A percentile compares a stretch with the other conserved stretches of the same genome.
phyloP scores from a whole-genome alignment of 1,139 yeast species.

The Kodamaea derodonti region DNA sequence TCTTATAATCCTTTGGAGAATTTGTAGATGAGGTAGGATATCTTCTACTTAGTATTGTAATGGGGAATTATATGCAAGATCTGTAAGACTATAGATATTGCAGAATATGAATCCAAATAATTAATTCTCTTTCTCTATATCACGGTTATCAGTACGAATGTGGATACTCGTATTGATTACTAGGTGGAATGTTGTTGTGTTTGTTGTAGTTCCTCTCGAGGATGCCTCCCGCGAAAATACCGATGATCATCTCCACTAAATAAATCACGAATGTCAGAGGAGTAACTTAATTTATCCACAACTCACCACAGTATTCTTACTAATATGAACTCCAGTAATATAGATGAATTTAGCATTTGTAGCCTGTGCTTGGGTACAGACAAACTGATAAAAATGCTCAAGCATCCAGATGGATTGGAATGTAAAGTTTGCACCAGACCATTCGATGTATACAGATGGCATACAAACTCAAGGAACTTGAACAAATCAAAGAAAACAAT shows the following conservation, averaged over 20 bases:
- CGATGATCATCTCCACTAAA: background rate
- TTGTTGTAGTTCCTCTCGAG: no score
- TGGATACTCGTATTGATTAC: no score
- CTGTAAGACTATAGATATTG: background rate
- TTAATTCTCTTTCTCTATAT: no score
- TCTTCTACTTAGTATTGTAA: background rate
- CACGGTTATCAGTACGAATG: no score
- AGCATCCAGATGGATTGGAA: constrained; percentile 71
- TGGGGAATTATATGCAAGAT: constrained; percentile 1
- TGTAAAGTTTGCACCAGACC: constrained; percentile 82
- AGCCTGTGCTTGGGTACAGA: constrained; percentile 67
- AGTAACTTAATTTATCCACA: no score
- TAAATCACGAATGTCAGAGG: no score
- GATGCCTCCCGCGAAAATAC: no score
- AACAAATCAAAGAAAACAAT: constrained; percentile 46
- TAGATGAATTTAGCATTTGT: constrained; percentile 46
- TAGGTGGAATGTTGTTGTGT: background rate
- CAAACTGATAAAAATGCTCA: constrained; percentile 63
- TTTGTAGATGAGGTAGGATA: background rate
- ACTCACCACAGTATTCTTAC: no score
- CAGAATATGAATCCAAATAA: background rate
- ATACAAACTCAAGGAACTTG: constrained; percentile 29
- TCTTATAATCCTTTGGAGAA: background rate
- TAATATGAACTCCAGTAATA: constrained; percentile 2
- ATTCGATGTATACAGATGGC: constrained; percentile 79